phyloP scores from a whole-genome alignment of 768 basidiomycete genomes.

The Sistotremastrum niveocremeum region DNA sequence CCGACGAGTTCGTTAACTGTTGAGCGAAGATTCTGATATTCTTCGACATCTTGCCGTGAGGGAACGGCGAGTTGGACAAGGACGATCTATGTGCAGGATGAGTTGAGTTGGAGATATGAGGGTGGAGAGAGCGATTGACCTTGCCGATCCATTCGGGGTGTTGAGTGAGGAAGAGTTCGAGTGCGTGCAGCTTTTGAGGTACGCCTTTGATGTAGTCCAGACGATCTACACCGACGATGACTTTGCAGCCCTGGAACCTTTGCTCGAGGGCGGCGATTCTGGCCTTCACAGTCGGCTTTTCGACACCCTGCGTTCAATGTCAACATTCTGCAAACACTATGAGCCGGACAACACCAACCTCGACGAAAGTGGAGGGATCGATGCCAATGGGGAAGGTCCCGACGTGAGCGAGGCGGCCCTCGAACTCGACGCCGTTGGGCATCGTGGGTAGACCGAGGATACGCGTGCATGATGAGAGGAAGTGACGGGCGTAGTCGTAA shows the following conservation, averaged over 20 bases:
- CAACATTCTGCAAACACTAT: neutral
- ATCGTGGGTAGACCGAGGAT: conserved; percentile 91
- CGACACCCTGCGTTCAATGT: conserved; percentile 43
- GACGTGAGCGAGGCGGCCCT: conserved; percentile 89
- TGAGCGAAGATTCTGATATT: conserved; percentile 93
- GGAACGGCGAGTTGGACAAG: conserved; percentile 95
- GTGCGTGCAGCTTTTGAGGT: conserved; percentile 92
- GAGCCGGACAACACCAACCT: conserved; percentile 28
- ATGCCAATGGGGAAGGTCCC: conserved; percentile 99
- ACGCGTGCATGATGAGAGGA: conserved; percentile 95
- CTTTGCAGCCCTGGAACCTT: conserved; percentile 87
- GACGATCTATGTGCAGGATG: conserved; percentile 47
- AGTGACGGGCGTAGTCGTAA: conserved; percentile 98
- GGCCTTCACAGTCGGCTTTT: conserved; percentile 65
- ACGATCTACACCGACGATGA: conserved; percentile 97
- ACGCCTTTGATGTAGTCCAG: conserved; percentile 99
- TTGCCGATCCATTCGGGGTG: conserved; percentile 99
- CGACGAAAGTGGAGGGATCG: conserved; percentile 83
- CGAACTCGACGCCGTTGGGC: conserved; percentile 96
- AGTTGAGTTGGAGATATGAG: neutral
- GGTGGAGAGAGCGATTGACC: conserved; percentile 24
- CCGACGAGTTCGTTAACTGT: conserved; percentile 97
- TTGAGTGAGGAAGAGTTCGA: conserved; percentile 92
- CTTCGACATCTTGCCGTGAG: conserved; percentile 95
- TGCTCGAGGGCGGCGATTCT: conserved; percentile 75